phyloP scores from a whole-genome alignment of 345 rosid species.

The Lepidium aucheri region DNA sequence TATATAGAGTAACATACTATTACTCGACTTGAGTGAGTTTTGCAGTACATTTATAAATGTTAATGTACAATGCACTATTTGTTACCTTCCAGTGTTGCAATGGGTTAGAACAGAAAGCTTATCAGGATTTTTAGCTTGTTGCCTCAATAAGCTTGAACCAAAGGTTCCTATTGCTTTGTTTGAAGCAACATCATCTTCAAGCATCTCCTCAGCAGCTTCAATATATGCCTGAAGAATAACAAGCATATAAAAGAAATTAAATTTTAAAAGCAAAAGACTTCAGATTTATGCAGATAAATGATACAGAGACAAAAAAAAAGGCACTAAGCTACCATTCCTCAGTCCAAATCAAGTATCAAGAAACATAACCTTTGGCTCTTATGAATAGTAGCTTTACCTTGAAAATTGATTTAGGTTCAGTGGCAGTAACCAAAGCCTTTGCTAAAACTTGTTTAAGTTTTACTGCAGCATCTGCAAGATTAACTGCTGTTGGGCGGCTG shows the following conservation, averaged over 20 bases:
- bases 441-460: conserved; percentile 58
- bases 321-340: neutral
- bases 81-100: conserved; percentile 99
- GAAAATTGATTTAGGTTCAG: conserved; percentile 40
- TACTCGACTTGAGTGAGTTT: neutral
- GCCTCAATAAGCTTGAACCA: conserved; percentile 57
- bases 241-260: too few relatives aligned
- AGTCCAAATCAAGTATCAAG: neutral
- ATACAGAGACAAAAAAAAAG: too few relatives aligned
- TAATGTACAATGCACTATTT: too few relatives aligned
- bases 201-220: neutral
- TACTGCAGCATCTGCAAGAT: conserved; percentile 84
- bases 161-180: conserved; percentile 71
- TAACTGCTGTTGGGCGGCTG: conserved; percentile 88
- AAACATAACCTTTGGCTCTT: neutral
- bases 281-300: too few relatives aligned
- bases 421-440: conserved; percentile 35
- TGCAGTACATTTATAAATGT: too few relatives aligned
- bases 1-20: neutral
- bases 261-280: neutral
- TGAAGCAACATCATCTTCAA: too few relatives aligned
- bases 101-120: conserved; percentile 73
- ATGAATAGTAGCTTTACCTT: conserved; percentile 30
- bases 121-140: conserved; percentile 29
- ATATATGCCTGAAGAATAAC: too few relatives aligned